Evolutionary conservation across 2,329 filamentous ascomycete species (phyloP), one percentile per base, ranked within the genome.

Genomic region (Talaromyces amestolkiae): DNA sequence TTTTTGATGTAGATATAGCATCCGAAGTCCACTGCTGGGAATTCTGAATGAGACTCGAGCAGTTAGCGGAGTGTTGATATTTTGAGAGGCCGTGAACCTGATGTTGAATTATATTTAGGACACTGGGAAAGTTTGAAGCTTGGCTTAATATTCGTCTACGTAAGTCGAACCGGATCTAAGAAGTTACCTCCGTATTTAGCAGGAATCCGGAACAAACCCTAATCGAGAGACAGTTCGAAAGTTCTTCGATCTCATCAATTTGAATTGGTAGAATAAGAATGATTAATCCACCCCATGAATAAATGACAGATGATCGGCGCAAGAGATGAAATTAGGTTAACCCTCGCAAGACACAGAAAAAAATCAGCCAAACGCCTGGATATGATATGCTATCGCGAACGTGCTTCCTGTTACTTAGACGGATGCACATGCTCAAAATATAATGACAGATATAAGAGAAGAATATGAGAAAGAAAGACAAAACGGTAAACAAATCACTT

Each of bases 401-500:
- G 19, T 56, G 53, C 53, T 56, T 56, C n/a, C 11, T 19, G 33
- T 53, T 31, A 22, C n/a, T 56, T 4, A 11, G 27, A 37, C 53
- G 24, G 6, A 15, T 35, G 51, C 33, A 56, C 11, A 56, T 37
- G 53, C 53, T 56, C 33, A 56, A 19, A 56, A 45, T 45, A 59
- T 31, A 22, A 37, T 31, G 37, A 59, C 37, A 43, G 7, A 33
- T 43, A 15, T n/a, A 45, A 43, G 35, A 41, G 22, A 45, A 31
- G n/a, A 45, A 45, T 3, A 33, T 17, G 22, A 41, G 6, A 53
- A 54, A 43, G 39, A 56, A 35, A 17, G 11, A 61, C 7, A 58
- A 58, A 45, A 58, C 10, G 45, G 10, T 41, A 22, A 5, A 47
- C 22, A n/a, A 10, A 35, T 70, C 70, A 78, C 69, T 80, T 84